Base-by-base conservation (phyloP, 148 eudicot species). In the Fagopyrum esculentum region DNA sequence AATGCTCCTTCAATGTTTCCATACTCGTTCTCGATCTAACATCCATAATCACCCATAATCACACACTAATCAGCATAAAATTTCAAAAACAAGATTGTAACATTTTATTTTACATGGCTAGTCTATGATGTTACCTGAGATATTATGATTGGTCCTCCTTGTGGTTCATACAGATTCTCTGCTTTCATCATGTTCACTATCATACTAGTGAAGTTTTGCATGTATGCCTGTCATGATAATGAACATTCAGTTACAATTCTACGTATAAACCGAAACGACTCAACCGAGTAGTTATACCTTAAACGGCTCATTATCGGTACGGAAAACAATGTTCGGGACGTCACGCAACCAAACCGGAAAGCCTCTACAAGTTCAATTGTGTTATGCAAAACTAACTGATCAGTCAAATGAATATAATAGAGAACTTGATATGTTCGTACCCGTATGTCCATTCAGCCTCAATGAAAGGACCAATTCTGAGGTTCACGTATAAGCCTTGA, bases 361-460 rank as follows among this genome's bases (percentile, higher is more conserved):
- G 40, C 90, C 90, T 66, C 87, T 85, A 80, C 66, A 74, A 1
- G 71, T 8, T 52, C 30, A 19, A 16, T 5, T 35, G 45, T 30
- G 26, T 30, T 0, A 64, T 30, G 69, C 69, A 10, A 35, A 30
- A 64, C 13, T 61, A 30, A 64, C 13, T 61, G 43, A 61, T 61
- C 4, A 61, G 4, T 43, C 68, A 29, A 61, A 61, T 22, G 22
- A n/a, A n/a, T 30, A 47, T 71, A 61, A 1, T 61, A 10, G 12
- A 3, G 26, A 59, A 16, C 12, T 6, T 9, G 13, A 8, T 70
- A 16, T 30, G 50, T 48, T 26, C 13, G 43, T 87, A 91, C 92
- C 92, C 92, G 45, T 90, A 86, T 19, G 73, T 79, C 96, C 96
- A 88, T 80, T 90, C 96, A 13, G 76, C 75, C 77, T 89, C 88